Conservation (phyloP, 139 green algal genomes). For the Limnomonas spitsbergensis region DNA sequence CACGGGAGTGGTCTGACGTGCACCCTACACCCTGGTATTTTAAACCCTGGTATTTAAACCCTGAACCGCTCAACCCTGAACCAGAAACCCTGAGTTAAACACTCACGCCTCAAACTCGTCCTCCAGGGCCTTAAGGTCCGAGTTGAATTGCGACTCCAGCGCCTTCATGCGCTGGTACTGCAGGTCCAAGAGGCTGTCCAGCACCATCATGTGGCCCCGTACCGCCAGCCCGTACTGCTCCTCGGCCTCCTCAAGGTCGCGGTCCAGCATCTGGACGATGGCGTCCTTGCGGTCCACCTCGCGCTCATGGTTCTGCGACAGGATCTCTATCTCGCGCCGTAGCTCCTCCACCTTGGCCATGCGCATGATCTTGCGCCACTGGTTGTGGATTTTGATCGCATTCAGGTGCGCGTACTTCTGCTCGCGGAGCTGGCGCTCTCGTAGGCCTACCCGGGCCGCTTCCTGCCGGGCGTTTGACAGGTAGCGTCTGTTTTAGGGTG, state of each 20-base stretch:
- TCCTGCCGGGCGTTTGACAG: too few relatives aligned
- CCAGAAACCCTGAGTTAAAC: too few relatives aligned
- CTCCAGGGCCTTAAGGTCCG: slow-evolving; percentile 59
- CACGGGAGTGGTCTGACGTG: too few relatives aligned
- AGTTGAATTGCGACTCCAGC: slow-evolving; percentile 60
- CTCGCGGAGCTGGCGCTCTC: slow-evolving; percentile 55
- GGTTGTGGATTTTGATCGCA: slow-evolving; percentile 80
- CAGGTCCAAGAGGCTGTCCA: slow-evolving; percentile 75
- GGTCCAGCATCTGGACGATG: slow-evolving; percentile 73
- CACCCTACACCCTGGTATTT: too few relatives aligned
- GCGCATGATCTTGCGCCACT: slow-evolving; percentile 86
- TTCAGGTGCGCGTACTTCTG: slow-evolving; percentile 72
- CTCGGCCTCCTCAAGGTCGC: slow-evolving; percentile 82
- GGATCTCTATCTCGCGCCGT: slow-evolving; percentile 70
- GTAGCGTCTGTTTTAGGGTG: too few relatives aligned
- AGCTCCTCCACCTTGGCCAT: slow-evolving; percentile 85
- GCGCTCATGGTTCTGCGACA: slow-evolving; percentile 75
- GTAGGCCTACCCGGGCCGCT: slow-evolving; percentile 34
- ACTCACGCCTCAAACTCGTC: slow-evolving; percentile 69
- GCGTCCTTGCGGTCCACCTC: slow-evolving; percentile 66
- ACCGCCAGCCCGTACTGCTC: slow-evolving; percentile 74
- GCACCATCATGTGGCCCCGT: slow-evolving; percentile 60
- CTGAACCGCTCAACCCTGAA: too few relatives aligned
- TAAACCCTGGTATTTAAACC: too few relatives aligned
- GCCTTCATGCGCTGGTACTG: slow-evolving; percentile 62